phyloP scores from a whole-genome alignment of 495 filamentous ascomycete genomes.

The Neurospora tetraspora region DNA sequence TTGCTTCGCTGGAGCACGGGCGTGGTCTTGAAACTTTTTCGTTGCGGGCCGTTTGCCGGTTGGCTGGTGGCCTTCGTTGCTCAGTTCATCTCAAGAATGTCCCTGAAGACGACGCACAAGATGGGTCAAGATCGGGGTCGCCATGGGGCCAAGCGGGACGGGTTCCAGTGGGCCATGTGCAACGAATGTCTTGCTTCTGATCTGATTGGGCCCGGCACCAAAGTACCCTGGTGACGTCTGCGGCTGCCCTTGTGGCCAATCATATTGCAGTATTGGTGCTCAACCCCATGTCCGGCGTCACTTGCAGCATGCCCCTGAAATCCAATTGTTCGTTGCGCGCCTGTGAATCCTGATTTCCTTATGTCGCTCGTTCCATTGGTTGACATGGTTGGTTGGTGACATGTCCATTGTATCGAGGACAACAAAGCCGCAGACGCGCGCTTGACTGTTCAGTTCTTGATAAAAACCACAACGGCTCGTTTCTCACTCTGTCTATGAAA shows the following conservation, averaged over 20 bases:
- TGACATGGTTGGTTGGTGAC: not conserved
- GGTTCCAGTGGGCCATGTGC: not conserved
- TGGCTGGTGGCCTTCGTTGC: not conserved
- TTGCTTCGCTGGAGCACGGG: not conserved
- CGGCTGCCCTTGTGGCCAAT: conserved; percentile 9
- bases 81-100: not conserved
- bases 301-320: not conserved
- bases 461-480: not conserved
- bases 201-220: conserved; percentile 4
- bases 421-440: not conserved
- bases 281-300: not conserved
- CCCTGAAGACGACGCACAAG: not conserved
- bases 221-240: conserved; percentile 17
- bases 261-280: not conserved
- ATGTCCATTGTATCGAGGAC: not conserved
- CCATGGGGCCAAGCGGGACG: not conserved
- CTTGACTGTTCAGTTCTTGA: not conserved
- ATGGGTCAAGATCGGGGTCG: not conserved
- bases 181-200: not conserved
- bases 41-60: not conserved
- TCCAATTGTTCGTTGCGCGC: not conserved
- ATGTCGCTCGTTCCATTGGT: not conserved
- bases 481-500: not conserved
- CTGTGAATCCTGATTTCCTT: not conserved
- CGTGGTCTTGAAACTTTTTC: not conserved